phyloP scores from a whole-genome alignment of 2,329 filamentous ascomycete species.

The Diaporthe eres region DNA sequence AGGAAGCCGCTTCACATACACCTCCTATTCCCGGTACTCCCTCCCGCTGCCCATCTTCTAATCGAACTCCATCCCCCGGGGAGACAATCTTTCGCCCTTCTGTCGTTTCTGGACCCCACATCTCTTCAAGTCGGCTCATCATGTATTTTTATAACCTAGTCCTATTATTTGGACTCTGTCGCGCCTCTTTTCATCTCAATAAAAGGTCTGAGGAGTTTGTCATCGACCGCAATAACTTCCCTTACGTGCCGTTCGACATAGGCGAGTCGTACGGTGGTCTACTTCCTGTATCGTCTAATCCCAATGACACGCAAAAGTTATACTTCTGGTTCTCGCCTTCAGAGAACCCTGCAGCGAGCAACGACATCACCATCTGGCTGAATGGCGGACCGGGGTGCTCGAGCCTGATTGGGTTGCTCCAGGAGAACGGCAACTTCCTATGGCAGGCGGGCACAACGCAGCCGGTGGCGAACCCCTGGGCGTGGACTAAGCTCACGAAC shows the following conservation, averaged over 20 bases:
- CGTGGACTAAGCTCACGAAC: conserved; percentile 81
- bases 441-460: conserved; percentile 77
- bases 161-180: conserved; percentile 6
- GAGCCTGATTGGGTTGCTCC: conserved; percentile 76
- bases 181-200: background rate
- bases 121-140: background rate
- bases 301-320: conserved; percentile 57
- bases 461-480: conserved; percentile 75
- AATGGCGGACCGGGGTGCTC: conserved; percentile 69
- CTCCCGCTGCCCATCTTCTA: background rate
- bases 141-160: background rate
- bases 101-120: background rate
- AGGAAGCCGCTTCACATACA: background rate
- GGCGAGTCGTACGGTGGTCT: conserved; percentile 74
- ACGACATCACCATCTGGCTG: conserved; percentile 72
- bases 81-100: background rate
- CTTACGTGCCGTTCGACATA: conserved; percentile 77
- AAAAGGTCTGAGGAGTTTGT: conserved; percentile 63
- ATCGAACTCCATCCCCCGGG: too few species aligned
- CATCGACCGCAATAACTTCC: conserved; percentile 73
- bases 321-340: conserved; percentile 78
- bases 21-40: background rate
- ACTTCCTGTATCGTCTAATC: conserved; percentile 66
- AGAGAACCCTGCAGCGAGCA: conserved; percentile 58
- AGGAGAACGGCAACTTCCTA: conserved; percentile 79